Evolutionary conservation across 495 filamentous ascomycete species (phyloP).

Genomic region (Hypoxylon lenormandii): DNA sequence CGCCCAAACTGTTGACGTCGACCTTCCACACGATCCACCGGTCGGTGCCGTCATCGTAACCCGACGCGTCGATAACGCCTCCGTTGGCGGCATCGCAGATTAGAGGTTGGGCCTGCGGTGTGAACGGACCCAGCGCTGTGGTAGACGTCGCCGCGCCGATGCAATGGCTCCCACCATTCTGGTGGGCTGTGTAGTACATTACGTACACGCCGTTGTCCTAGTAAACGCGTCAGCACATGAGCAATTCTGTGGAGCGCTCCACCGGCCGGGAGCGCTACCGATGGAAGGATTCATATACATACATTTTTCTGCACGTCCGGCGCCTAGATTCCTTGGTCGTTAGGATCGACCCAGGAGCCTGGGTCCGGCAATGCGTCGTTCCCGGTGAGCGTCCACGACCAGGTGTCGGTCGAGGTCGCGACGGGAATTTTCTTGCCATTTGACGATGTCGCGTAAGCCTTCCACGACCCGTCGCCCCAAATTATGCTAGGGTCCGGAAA

Average conservation of each 20-base stretch:
- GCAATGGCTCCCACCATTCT: constrained; percentile 60
- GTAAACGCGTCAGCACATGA: background rate
- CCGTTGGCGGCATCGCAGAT: constrained; percentile 63
- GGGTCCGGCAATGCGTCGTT: constrained; percentile 47
- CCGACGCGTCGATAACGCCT: constrained; percentile 68
- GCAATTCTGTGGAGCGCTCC: background rate
- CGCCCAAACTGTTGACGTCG: constrained; percentile 66
- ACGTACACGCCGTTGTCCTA: constrained; percentile 62
- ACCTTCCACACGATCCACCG: constrained; percentile 71
- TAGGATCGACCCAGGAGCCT: constrained; percentile 47
- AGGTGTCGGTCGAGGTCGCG: constrained; percentile 48
- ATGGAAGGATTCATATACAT: constrained; percentile 13
- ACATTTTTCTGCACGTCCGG: constrained; percentile 52
- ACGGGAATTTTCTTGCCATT: constrained; percentile 47
- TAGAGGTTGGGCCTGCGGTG: constrained; percentile 54
- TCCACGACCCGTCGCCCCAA: constrained; percentile 50
- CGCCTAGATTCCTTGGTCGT: constrained; percentile 46
- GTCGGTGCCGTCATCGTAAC: constrained; percentile 66
- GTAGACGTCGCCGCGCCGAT: constrained; percentile 63
- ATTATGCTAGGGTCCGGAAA: constrained; percentile 53
- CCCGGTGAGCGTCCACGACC: constrained; percentile 43
- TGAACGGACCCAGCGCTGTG: constrained; percentile 62
- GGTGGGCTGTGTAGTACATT: constrained; percentile 68
- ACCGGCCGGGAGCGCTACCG: background rate
- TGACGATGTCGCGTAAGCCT: constrained; percentile 48